A percentile compares a stretch with the other conserved stretches of the same genome.
phyloP scores from a whole-genome alignment of 2,329 filamentous ascomycete genomes.

The Erysiphe neolycopersici region DNA sequence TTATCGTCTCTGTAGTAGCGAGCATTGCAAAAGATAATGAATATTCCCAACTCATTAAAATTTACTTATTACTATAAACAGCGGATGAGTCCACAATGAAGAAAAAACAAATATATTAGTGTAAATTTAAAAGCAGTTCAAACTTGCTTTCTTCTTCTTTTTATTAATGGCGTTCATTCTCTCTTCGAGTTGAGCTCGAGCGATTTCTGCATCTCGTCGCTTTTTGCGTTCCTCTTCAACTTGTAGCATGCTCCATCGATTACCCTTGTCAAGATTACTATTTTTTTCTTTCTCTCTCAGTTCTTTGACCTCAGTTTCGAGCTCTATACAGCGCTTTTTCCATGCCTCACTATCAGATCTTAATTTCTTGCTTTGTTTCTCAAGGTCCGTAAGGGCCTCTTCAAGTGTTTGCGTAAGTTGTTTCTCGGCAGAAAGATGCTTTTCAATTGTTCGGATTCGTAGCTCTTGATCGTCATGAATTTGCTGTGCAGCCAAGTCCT shows the following conservation, averaged over 20 bases:
- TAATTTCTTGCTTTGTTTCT: constrained; percentile 73
- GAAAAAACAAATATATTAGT: too few relatives aligned
- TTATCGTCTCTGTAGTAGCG: too few relatives aligned
- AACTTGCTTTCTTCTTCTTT: constrained; percentile 60
- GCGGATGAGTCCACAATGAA: too few relatives aligned
- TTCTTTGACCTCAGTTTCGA: constrained; percentile 21
- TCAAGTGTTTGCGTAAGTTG: constrained; percentile 88
- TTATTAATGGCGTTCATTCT: constrained; percentile 74
- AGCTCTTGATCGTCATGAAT: constrained; percentile 86
- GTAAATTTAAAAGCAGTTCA: constrained; percentile 55
- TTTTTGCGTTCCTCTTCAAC: constrained; percentile 94
- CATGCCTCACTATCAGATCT: constrained; percentile 75
- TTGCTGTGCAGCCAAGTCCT: constrained; percentile 49
- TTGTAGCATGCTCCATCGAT: constrained; percentile 52
- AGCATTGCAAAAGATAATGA: too few relatives aligned
- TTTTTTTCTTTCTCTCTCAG: constrained; percentile 20
- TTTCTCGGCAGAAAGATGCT: constrained; percentile 85
- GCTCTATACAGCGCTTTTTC: constrained; percentile 47
- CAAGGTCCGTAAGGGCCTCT: constrained; percentile 81
- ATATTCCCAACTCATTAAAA: too few relatives aligned
- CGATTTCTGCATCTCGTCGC: constrained; percentile 68
- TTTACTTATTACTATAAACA: too few relatives aligned
- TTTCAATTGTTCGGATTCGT: constrained; percentile 85
- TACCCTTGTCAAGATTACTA: constrained; percentile 10
- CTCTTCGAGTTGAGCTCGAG: constrained; percentile 71